Base-by-base conservation (phyloP, 176 grass and related monocot genomes). In the Panicum miliaceum region DNA sequence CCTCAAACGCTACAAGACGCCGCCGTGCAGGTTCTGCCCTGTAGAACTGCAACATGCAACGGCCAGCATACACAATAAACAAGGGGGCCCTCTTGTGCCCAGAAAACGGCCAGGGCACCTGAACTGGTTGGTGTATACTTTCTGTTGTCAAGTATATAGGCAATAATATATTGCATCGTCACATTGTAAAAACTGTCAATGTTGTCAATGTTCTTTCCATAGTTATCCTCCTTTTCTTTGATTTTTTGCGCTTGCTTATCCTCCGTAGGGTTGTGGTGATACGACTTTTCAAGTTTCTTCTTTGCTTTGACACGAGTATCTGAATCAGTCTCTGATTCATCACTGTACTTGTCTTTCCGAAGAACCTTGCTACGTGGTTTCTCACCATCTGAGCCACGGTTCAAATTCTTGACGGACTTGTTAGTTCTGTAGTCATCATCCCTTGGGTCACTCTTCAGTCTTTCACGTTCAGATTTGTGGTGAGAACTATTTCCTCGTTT, bases 1-100 rank as follows among this genome's bases (percentile, higher is more conserved):
- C 87, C 76, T 98, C 93, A 34, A 98, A 98, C n/a, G 93, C 96
- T 27, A 93, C 91, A 4, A 90, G 89, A 58, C 93, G 96, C 47
- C 84, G 93, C 4, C 91, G 90, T 14, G 73, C 96, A 1, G 96
- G 96, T 59, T 98, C 96, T 58, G 71, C 75, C 12, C 75, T 94
- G 37, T 98, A 94, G 57, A 66, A 35, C 4, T 20, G 73, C 54
- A 72, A 5, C 64, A 6, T 54, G 13, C 72, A 37, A 4, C 42
- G 35, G 8, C 73, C 27, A 18, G 53, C 10, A 1, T 70, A 64
- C 27, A 41, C 26, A 90, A 78, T 86, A 86, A 82, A 78, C 46
- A 68, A 54, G 46, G 16, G 59, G 26, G 19, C 41, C 32, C 25
- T 32, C 71, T 42, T 50, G 7, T 40, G 58, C 71, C 8, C 23